Evolutionary conservation across 257 asterid species (phyloP), one percentile per base, ranked within the genome.

Genomic region (Phtheirospermum japonicum): DNA sequence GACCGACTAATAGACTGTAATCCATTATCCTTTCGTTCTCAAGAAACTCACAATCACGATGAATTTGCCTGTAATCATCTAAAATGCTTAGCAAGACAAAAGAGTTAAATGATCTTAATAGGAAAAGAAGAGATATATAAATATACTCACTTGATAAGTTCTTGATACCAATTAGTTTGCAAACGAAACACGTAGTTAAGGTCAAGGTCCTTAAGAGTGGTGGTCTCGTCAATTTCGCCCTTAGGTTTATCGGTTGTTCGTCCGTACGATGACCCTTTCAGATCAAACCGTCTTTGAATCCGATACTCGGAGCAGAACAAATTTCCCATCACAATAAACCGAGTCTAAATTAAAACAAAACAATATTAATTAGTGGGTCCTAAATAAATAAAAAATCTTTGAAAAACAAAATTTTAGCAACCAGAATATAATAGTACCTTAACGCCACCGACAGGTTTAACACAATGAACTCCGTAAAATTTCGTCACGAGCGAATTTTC

Each of bases 311-410:
- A 86, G 82, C 98, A 88, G 84, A 92, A 89, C 72, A 92, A 60
- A 72, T 92, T 92, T 33, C 95, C 97, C 98, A 92, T 92, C 57
- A 92, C 97, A 79, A 92, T 81, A 73, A 92, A 89, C 43, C 99
- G 94, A 0, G 95, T 89, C 99, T 93, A 46, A 50, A 50, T 50
- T 18, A 20, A 8, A 9, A 50, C n/a, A 50, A 19, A 50, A 19
- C 26, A 18, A 16, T 17, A 48, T 48, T 14, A 6, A 48, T 48
- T 48, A 36, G 11, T 36, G 1, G 4, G 7, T 9, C 8, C 1
- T 6, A 36, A 0, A 6, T 6, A 36, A 36, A 9, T 1, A 0
- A 36, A 6, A 36, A 36, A n/a, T n/a, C n/a, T 6, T 0, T 9
- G 11, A 6, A 36, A 36, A 6, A 2, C 11, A 6, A 36, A n/a